Evolutionary conservation across 768 basidiomycete genomes (phyloP).

Genomic region (Psilocybe sp.): DNA sequence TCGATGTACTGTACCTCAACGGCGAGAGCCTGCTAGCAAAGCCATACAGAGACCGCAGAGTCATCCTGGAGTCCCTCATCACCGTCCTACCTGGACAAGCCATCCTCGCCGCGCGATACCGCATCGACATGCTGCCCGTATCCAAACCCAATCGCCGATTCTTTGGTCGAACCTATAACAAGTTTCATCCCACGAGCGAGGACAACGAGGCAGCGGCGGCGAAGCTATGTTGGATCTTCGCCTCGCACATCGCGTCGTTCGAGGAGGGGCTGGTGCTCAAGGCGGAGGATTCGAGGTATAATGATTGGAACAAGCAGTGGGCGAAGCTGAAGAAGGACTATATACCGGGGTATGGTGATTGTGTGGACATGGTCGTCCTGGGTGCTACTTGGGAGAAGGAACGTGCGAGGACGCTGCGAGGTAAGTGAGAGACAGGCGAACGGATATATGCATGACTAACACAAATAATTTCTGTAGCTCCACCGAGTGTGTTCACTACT

Average conservation of each 20-base stretch:
- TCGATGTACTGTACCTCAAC: conserved; percentile 77
- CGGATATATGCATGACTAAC: background rate
- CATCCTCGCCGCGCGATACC: conserved; percentile 56
- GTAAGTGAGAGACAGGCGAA: conserved; percentile 33
- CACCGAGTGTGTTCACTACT: conserved; percentile 69
- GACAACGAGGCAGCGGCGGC: conserved; percentile 6
- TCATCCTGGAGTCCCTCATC: conserved; percentile 58
- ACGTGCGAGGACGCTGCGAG: conserved; percentile 72
- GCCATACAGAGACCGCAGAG: conserved; percentile 60
- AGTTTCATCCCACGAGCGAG: no score
- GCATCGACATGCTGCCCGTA: conserved; percentile 36
- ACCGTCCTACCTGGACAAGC: conserved; percentile 53
- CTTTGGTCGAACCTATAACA: no score
- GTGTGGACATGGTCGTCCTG: conserved; percentile 73
- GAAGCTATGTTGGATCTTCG: conserved; percentile 43
- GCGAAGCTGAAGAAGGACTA: conserved; percentile 91
- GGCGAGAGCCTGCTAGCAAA: conserved; percentile 49
- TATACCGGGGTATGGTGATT: conserved; percentile 80
- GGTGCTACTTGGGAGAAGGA: conserved; percentile 81
- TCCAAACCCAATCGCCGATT: conserved; percentile 1
- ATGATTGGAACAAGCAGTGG: conserved; percentile 67
- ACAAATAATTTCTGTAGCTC: conserved; percentile 39
- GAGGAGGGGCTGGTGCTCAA: conserved; percentile 82
- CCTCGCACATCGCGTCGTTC: conserved; percentile 44
- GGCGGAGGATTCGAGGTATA: conserved; percentile 64